Evolutionary conservation across 208 protist species (phyloP).

Genomic region (Leishmania major): DNA sequence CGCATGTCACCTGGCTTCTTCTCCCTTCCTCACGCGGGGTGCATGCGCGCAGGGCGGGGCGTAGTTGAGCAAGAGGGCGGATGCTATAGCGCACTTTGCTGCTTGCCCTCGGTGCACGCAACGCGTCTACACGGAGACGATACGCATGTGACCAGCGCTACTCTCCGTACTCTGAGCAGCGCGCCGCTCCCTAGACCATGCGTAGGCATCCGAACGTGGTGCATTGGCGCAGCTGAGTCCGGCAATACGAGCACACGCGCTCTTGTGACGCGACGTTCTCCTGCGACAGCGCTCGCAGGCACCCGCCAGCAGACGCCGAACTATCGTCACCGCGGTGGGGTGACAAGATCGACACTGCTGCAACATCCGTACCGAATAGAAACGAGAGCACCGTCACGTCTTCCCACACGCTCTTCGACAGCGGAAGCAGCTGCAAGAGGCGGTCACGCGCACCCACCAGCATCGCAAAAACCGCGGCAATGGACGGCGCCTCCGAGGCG

Average conservation of each 20-base stretch:
- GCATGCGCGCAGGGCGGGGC: not conserved
- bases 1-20: not conserved
- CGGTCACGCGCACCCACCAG: constrained; percentile 13
- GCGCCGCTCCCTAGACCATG: not conserved
- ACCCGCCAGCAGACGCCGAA: not conserved
- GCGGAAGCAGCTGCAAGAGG: constrained; percentile 1
- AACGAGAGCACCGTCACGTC: not conserved
- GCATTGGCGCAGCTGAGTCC: constrained; percentile 18
- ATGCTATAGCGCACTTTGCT: too few species aligned
- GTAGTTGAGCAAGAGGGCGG: not conserved
- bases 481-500: not conserved
- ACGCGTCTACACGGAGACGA: not conserved
- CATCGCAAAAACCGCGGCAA: constrained; percentile 8
- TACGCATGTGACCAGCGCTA: not conserved
- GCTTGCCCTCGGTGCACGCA: not conserved
- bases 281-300: constrained; percentile 10
- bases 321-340: not conserved
- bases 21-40: not conserved
- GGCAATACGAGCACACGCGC: constrained; percentile 17
- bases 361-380: not conserved
- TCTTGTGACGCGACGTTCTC: not conserved
- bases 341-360: not conserved
- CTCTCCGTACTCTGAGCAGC: constrained; percentile 6
- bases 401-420: not conserved
- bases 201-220: constrained; percentile 24